A percentile compares a stretch with the other conserved stretches of the same genome.
Evolutionary conservation across 2,329 filamentous ascomycete genomes (phyloP).

Genomic region (Rachicladosporium sp.): DNA sequence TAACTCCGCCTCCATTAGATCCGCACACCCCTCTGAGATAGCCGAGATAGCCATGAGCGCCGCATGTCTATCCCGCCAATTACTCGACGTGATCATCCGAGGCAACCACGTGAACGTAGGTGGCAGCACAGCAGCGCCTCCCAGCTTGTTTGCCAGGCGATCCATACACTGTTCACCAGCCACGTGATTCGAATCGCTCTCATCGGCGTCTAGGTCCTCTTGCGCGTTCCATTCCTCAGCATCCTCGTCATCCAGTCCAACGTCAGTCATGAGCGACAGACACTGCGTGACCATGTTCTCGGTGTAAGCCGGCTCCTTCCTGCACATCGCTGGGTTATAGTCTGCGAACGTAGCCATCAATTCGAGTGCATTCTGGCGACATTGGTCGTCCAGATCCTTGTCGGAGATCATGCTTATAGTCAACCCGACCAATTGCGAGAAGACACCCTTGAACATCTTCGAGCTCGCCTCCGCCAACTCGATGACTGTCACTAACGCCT

Average conservation of each 20-base stretch:
- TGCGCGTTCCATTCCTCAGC: constrained; percentile 84
- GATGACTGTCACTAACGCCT: constrained; percentile 80
- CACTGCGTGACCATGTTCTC: constrained; percentile 98
- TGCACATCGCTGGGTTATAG: constrained; percentile 85
- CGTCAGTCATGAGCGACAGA: constrained; percentile 93
- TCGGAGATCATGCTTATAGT: constrained; percentile 89
- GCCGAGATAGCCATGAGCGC: constrained; percentile 98
- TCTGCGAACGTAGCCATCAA: constrained; percentile 98
- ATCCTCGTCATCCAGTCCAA: constrained; percentile 88
- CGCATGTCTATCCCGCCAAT: constrained; percentile 91
- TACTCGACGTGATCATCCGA: constrained; percentile 88
- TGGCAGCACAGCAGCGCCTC: constrained; percentile 80
- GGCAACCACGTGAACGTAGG: constrained; percentile 96
- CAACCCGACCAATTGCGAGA: constrained; percentile 84
- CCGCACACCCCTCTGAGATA: constrained; percentile 92
- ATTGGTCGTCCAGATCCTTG: constrained; percentile 82
- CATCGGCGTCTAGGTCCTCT: constrained; percentile 89
- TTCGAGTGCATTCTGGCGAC: constrained; percentile 88
- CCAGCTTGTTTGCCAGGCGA: constrained; percentile 89
- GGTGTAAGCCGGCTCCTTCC: constrained; percentile 83
- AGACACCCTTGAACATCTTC: constrained; percentile 95
- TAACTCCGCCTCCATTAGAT: constrained; percentile 88
- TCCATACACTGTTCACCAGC: constrained; percentile 99
- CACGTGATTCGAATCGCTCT: constrained; percentile 94
- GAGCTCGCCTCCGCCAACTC: constrained; percentile 85